phyloP scores from a whole-genome alignment of 768 basidiomycete species.

The Boletus insuetus region DNA sequence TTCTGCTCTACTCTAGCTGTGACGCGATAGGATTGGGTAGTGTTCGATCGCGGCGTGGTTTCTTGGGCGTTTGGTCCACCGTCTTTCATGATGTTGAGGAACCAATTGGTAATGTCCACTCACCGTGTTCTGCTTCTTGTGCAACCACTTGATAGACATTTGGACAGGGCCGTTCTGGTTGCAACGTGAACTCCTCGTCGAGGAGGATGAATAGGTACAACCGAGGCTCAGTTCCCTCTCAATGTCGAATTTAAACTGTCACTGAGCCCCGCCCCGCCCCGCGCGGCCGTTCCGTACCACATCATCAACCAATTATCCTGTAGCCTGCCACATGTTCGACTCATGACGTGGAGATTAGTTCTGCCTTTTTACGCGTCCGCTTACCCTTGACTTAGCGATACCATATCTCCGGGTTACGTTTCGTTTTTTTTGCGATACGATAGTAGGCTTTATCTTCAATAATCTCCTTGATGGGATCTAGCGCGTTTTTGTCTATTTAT shows the following conservation, averaged over 20 bases:
- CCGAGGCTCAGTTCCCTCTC: not conserved
- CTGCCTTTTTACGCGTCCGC: not conserved
- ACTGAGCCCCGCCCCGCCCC: too few species aligned
- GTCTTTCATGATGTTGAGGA: slow-evolving; percentile 44
- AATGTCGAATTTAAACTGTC: not conserved
- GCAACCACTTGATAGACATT: not conserved
- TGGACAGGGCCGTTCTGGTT: slow-evolving; percentile 30
- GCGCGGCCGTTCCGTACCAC: too few species aligned
- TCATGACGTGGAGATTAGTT: not conserved
- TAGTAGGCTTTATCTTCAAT: not conserved
- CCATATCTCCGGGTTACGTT: not conserved
- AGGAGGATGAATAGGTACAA: slow-evolving; percentile 22
- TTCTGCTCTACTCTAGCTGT: slow-evolving; percentile 41
- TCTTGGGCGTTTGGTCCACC: slow-evolving; percentile 55
- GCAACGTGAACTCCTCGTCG: slow-evolving; percentile 20
- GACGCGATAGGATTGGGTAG: slow-evolving; percentile 62
- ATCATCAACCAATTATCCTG: too few species aligned
- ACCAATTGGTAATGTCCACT: slow-evolving; percentile 39
- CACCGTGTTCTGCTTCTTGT: not conserved
- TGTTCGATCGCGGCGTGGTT: slow-evolving; percentile 55
- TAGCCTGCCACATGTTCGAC: not conserved
- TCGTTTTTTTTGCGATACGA: not conserved
- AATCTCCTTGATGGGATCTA: not conserved
- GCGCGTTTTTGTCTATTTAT: not conserved
- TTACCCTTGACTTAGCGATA: not conserved